Percentiles rank a stretch among this genome's conserved stretches.
Conservation (phyloP, 208 protist species). For the Endotrypanum monterogeii region DNA sequence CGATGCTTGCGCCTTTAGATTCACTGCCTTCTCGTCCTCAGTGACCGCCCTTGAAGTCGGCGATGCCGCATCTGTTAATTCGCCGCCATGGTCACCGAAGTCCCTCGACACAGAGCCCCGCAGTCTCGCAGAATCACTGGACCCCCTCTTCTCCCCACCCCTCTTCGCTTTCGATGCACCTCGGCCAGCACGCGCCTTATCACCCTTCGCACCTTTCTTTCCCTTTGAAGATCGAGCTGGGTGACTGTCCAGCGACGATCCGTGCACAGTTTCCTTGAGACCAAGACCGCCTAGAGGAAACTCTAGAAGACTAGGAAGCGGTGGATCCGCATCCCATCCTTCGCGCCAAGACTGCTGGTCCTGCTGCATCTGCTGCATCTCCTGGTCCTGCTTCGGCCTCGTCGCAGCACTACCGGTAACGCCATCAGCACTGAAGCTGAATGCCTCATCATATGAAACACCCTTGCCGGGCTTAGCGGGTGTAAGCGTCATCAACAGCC, state of each 20-base stretch:
- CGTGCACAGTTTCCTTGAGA: background rate
- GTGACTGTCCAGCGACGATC: constrained; percentile 27
- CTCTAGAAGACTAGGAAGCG: constrained; percentile 13
- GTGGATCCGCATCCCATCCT: background rate
- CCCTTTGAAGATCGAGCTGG: background rate
- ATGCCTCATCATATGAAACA: constrained; percentile 21
- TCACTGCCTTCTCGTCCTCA: background rate
- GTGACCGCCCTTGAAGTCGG: background rate
- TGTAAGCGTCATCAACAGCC: constrained; percentile 6
- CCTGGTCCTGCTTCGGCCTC: too few species aligned
- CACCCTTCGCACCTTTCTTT: background rate
- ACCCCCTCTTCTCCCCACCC: background rate
- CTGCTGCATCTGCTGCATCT: background rate
- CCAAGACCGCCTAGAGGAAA: constrained; percentile 2
- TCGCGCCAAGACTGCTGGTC: background rate
- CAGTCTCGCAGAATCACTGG: background rate
- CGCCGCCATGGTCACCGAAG: background rate
- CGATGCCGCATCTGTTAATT: too few species aligned
- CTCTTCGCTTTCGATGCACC: background rate
- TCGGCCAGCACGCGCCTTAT: background rate
- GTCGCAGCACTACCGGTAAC: background rate
- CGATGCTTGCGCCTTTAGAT: background rate
- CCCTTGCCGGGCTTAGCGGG: constrained; percentile 18
- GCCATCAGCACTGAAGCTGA: constrained; percentile 11
- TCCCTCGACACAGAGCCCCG: background rate